Conservation (phyloP, 805 yeast species). For the Candida vartiovaarae region DNA sequence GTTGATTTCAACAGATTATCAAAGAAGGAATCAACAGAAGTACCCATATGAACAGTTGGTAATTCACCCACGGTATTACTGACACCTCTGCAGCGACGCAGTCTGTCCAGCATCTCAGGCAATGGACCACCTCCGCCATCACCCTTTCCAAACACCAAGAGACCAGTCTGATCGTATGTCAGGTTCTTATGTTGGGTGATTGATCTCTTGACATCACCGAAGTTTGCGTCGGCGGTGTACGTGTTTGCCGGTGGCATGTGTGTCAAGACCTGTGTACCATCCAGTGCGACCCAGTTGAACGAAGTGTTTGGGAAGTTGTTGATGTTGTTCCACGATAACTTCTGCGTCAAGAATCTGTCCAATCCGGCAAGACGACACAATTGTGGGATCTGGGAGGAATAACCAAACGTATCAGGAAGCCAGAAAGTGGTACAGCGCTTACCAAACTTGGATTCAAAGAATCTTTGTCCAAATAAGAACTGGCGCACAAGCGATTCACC, state of each 20-base stretch:
- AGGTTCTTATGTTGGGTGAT: conserved; percentile 76
- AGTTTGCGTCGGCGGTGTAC: conserved; percentile 87
- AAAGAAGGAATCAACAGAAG: conserved; percentile 69
- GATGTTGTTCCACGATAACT: conserved; percentile 93
- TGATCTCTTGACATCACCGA: conserved; percentile 86
- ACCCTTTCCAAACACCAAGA: conserved; percentile 85
- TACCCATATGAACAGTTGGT: conserved; percentile 77
- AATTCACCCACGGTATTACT: conserved; percentile 72
- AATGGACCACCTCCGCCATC: conserved; percentile 99
- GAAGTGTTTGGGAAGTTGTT: conserved; percentile 85
- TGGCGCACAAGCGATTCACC: conserved; percentile 91
- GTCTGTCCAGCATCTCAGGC: conserved; percentile 85
- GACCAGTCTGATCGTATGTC: conserved; percentile 71
- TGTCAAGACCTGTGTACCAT: conserved; percentile 86
- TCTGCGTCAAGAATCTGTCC: conserved; percentile 82
- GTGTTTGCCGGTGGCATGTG: conserved; percentile 99
- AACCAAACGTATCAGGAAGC: conserved; percentile 98
- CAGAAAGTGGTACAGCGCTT: conserved; percentile 70
- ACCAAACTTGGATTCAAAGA: conserved; percentile 76
- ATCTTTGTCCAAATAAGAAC: conserved; percentile 84
- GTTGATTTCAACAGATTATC: conserved; percentile 57
- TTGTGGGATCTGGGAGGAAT: conserved; percentile 93
- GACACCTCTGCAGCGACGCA: conserved; percentile 86
- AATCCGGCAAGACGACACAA: conserved; percentile 83
- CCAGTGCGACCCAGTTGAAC: conserved; percentile 93